Base-by-base conservation (phyloP, 2,329 filamentous ascomycete species). In the Xylariales sp. region DNA sequence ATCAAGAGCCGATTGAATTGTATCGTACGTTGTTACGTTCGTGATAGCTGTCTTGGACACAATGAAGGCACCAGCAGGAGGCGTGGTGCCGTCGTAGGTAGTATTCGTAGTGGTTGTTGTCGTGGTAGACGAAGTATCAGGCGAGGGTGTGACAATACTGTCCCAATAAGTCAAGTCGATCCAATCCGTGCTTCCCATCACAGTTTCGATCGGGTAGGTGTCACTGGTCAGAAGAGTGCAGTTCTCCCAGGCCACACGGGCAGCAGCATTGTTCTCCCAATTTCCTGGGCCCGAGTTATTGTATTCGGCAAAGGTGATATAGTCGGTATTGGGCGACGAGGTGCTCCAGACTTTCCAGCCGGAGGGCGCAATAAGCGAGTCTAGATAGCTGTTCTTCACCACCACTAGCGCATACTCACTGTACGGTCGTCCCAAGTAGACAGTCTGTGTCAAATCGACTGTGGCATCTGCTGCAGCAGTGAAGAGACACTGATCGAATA, bases 251-350 rank as follows among this genome's bases (percentile, higher is more conserved):
- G 44, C 47, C n/a, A 37, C 33, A 10, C 51, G 46, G 11, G 50
- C 50, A 6, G 37, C 46, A 6, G 29, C 37, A 10, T 31, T 27
- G 20, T 43, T 46, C 24, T 41, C 46, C 46, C 46, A 49, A 29
- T 40, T 49, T 7, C 75, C 74, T 40, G 56, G 51, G 2, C 76
- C 76, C 11, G 62, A 66, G 50, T 80, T 79, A 17, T 49, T 60
- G 49, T 67, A 78, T 55, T 79, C 76, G n/a, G 59, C 63, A 40
- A 70, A 77, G 11, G 58, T 59, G 13, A 38, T 24, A 20, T 38
- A 16, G 28, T 38, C 35, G 3, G 35, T 38, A 24, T 60, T 61
- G n/a, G 60, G 51, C 18, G 63, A 55, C 20, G 27, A 13, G 3
- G 15, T 23, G 19, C 35, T 38, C 35, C 35, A 38, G 13, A 38